Percentiles rank a stretch among this genome's conserved stretches.
These are phyloP conservation scores for Neurospora tetrasperma DNA, from an alignment of 495 filamentous ascomycete genomes.

Conservation along the genomic window DNA sequence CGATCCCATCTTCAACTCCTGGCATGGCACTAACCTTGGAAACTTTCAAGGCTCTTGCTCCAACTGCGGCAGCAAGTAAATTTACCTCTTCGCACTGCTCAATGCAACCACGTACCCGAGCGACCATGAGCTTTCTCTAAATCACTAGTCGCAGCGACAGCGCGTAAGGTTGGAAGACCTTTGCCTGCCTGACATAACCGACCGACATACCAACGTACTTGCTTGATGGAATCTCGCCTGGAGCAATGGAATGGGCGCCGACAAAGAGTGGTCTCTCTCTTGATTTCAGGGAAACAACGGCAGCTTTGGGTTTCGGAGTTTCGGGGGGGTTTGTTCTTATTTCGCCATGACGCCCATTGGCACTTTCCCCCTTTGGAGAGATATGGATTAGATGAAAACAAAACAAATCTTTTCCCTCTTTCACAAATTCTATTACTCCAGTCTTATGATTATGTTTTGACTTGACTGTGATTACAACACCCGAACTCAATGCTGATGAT, in stretches of 20 bases:
- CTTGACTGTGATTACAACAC: too few relatives aligned
- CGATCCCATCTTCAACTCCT: too few relatives aligned
- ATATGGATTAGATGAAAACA: neutral
- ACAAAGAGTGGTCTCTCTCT: neutral
- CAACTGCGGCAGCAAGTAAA: constrained; percentile 26
- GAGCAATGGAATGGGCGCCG: neutral
- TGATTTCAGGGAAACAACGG: neutral
- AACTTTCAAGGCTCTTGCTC: constrained; percentile 29
- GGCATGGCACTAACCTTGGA: neutral
- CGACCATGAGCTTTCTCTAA: neutral
- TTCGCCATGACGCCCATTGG: neutral
- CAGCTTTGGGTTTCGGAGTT: neutral
- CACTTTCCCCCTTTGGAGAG: neutral
- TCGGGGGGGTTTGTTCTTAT: neutral
- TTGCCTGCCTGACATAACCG: neutral
- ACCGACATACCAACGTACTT: neutral
- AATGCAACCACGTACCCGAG: neutral
- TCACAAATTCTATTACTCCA: neutral
- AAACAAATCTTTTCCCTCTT: neutral
- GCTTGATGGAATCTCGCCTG: neutral
- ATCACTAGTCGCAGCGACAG: neutral
- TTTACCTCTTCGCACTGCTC: neutral
- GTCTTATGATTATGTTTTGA: too few relatives aligned
- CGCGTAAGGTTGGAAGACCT: neutral
- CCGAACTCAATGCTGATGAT: too few relatives aligned